These are phyloP conservation scores for Sugiyamaella lignohabitans DNA, from an alignment of 805 yeast species.

Conservation along the genomic window DNA sequence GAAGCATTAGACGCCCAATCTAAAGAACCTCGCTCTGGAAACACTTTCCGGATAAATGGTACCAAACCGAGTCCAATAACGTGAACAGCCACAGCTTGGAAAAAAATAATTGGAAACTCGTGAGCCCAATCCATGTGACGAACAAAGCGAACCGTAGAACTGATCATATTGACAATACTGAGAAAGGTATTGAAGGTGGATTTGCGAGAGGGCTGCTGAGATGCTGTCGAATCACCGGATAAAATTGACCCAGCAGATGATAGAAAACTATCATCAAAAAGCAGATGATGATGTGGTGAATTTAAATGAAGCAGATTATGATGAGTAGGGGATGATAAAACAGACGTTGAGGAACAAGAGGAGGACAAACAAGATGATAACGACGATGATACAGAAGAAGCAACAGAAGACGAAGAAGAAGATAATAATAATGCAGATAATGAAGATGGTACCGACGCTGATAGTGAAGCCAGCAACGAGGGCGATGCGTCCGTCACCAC, in stretches of 20 bases:
- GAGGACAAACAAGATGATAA: too few species aligned
- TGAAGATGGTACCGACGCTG: not conserved
- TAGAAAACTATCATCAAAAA: constrained; percentile 2
- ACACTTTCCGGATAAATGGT: constrained; percentile 25
- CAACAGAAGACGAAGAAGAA: not conserved
- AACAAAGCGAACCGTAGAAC: constrained; percentile 15
- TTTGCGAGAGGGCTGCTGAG: constrained; percentile 3
- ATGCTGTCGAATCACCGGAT: too few species aligned
- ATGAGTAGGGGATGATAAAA: not conserved
- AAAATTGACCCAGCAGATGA: too few species aligned
- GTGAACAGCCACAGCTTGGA: constrained; percentile 31
- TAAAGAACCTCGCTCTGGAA: constrained; percentile 18
- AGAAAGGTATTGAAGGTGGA: constrained; percentile 18
- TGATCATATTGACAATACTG: constrained; percentile 21
- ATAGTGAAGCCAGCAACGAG: not conserved
- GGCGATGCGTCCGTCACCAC: not conserved
- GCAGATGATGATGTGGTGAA: constrained; percentile 4
- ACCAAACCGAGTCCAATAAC: constrained; percentile 28
- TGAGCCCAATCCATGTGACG: constrained; percentile 26
- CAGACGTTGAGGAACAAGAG: not conserved
- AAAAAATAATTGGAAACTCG: constrained; percentile 22
- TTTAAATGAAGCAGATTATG: not conserved
- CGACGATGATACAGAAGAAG: not conserved
- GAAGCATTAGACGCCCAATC: constrained; percentile 12
- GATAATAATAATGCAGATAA: too few species aligned